Evolutionary conservation across 495 filamentous ascomycete genomes (phyloP), one percentile per base, ranked within the genome.

Genomic region (Bryoglossum gracile): DNA sequence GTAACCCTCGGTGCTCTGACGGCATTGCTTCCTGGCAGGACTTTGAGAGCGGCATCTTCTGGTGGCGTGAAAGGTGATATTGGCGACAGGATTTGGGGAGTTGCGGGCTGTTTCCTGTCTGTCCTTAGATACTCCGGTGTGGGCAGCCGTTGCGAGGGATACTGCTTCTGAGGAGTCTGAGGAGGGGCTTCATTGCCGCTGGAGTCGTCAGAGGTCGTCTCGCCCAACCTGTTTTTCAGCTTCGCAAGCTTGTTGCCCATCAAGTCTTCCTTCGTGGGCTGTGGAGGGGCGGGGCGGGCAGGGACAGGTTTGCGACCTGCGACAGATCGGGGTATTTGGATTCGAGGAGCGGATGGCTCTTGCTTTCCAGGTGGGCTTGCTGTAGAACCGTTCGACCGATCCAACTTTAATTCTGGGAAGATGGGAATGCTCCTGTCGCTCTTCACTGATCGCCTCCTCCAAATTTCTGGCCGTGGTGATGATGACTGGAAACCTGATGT

Each of bases 221-320:
- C 26, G 17, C 17, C 44, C n/a, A 14, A 25, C 48, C 52, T 58
- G 6, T 44, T 48, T 44, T 34, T 56, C 24, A 57, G 33, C 40
- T 61, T 61, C 17, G 54, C 41, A 24, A 56, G 18, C 45, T 53
- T 53, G 17, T 46, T 50, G 25, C 58, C 58, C 54, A 58, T 61
- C 32, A 46, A 43, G 16, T 51, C 43, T n/a, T n/a, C n/a, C n/a
- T n/a, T n/a, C n/a, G n/a, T n/a, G 34, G 57, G 51, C 40, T 53
- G 51, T 26, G 51, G 45, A 21, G 54, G 58, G 25, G 57, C 53
- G 25, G 47, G 47, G 11, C 54, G 54, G 32, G 33, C 44, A 9
- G 54, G 51, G 11, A 58, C 22, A 10, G 51, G 58, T 33, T 55
- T 58, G 19, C 52, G 51, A 35, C 43, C 37, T 35, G 37, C 19